Evolutionary conservation across 148 eudicot species (phyloP).

Genomic region (Nyssa sinensis): DNA sequence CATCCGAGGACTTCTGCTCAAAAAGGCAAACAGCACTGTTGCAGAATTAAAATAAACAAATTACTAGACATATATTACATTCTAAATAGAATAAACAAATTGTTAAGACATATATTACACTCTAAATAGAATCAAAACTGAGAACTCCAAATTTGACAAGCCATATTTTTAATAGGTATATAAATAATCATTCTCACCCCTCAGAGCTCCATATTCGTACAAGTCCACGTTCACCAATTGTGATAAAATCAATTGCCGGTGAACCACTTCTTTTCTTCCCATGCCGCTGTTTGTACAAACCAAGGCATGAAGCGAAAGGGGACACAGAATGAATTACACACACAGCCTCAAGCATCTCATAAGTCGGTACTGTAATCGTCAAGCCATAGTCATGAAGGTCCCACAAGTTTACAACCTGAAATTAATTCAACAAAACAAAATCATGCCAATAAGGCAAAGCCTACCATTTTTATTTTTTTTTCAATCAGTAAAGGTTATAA

Average conservation of each 20-base stretch:
- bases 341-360: slow-evolving; percentile 82
- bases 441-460: no score
- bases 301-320: slow-evolving; percentile 46
- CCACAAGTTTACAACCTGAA: slow-evolving; percentile 94
- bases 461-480: no score
- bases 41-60: slow-evolving; percentile 24
- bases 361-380: slow-evolving; percentile 56
- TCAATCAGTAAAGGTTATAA: not conserved
- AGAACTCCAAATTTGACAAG: not conserved
- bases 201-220: slow-evolving; percentile 88
- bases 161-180: not conserved
- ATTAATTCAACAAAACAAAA: not conserved
- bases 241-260: slow-evolving; percentile 54
- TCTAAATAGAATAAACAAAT: not conserved
- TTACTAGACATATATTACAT: not conserved
- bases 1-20: slow-evolving; percentile 88
- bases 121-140: slow-evolving; percentile 5
- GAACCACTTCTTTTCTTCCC: slow-evolving; percentile 42
- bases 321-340: slow-evolving; percentile 59
- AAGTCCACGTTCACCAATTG: slow-evolving; percentile 96
- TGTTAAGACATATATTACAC: no score
- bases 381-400: slow-evolving; percentile 69
- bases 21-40: slow-evolving; percentile 72
- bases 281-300: slow-evolving; percentile 29
- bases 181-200: slow-evolving; percentile 46